These are phyloP conservation scores for Bertia moriformis DNA, from an alignment of 2,329 filamentous ascomycete species.

Conservation along the genomic window DNA sequence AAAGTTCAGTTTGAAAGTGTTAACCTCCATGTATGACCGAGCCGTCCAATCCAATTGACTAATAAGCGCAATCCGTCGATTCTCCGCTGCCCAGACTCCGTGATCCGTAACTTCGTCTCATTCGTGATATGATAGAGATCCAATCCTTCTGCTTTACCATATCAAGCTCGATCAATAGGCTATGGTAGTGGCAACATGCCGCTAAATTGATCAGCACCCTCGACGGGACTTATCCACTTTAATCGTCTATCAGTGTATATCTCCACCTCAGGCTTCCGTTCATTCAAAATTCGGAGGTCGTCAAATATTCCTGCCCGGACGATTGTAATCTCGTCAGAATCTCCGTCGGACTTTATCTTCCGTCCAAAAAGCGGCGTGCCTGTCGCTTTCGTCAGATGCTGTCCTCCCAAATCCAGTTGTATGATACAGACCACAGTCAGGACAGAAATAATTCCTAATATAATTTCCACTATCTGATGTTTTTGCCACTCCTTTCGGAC, in stretches of 20 bases:
- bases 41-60: too few relatives aligned
- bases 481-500: constrained; percentile 16
- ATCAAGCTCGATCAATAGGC: too few relatives aligned
- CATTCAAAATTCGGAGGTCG: constrained; percentile 11
- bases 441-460: constrained; percentile 19
- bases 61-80: too few relatives aligned
- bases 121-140: too few relatives aligned
- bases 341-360: constrained; percentile 9
- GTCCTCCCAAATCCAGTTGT: background rate
- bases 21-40: too few relatives aligned
- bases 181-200: constrained; percentile 9
- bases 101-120: too few relatives aligned
- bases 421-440: constrained; percentile 16
- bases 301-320: constrained; percentile 19
- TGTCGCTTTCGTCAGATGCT: background rate
- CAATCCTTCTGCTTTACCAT: too few relatives aligned
- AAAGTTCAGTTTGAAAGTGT: too few relatives aligned
- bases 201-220: constrained; percentile 10
- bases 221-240: constrained; percentile 9
- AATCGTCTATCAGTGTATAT: constrained; percentile 12
- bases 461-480: constrained; percentile 17
- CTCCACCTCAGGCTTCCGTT: constrained; percentile 13
- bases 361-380: constrained; percentile 9
- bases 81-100: too few relatives aligned
- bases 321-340: constrained; percentile 9